Conservation (phyloP, 1,284 basidiomycete species). For the Trichosporon sp. region DNA sequence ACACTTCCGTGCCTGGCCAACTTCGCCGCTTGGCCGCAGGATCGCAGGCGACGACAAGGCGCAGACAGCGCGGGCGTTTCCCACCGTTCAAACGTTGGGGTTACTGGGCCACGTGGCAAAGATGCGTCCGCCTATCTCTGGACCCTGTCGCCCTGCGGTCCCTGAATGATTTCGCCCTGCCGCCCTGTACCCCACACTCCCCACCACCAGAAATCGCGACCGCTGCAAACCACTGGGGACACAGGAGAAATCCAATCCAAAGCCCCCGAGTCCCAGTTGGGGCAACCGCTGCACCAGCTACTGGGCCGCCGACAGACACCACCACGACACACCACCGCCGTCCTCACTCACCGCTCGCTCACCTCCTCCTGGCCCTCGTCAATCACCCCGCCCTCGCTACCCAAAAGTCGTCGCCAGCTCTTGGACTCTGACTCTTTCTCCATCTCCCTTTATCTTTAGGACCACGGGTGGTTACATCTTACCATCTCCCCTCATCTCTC, state of each 20-base stretch:
- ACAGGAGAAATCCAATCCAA: slow-evolving; percentile 5
- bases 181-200: background rate
- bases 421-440: background rate
- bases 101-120: background rate
- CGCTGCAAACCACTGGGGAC: slow-evolving; percentile 3
- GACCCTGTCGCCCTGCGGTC: background rate
- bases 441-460: slow-evolving; percentile 2
- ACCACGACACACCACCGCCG: background rate
- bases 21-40: no score
- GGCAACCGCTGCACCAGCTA: background rate
- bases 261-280: slow-evolving; percentile 3
- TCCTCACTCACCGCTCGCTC: background rate
- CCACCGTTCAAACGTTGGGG: background rate
- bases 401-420: background rate
- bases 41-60: no score
- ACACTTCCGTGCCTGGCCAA: no score
- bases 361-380: background rate
- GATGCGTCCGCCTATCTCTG: background rate
- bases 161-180: background rate
- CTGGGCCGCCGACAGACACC: background rate
- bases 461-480: slow-evolving; percentile 6
- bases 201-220: background rate
- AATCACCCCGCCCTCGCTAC: background rate
- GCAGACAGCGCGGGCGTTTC: background rate
- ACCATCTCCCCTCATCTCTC: background rate